Percentiles rank a stretch among this genome's conserved stretches.
These are phyloP conservation scores for Penicillium nordicum DNA, from an alignment of 2,329 filamentous ascomycete genomes.

Conservation along the genomic window DNA sequence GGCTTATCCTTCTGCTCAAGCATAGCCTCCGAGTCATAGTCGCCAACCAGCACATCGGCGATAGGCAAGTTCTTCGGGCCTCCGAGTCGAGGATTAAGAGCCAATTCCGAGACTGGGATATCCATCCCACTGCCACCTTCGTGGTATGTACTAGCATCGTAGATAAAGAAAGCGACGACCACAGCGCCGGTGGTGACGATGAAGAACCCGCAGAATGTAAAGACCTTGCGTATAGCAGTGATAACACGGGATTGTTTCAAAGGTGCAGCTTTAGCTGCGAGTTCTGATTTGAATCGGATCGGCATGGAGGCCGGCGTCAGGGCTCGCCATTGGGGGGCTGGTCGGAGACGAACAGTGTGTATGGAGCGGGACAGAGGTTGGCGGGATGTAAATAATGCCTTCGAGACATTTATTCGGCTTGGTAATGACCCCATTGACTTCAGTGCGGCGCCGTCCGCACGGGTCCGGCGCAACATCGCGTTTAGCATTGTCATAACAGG, in stretches of 20 bases:
- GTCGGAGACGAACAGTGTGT: slow-evolving; percentile 22
- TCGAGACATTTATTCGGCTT: slow-evolving; percentile 20
- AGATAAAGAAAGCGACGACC: slow-evolving; percentile 83
- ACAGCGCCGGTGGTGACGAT: slow-evolving; percentile 66
- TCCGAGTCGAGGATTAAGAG: slow-evolving; percentile 74
- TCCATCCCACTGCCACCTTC: slow-evolving; percentile 65
- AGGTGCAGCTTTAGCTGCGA: slow-evolving; percentile 20
- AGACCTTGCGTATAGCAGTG: slow-evolving; percentile 63
- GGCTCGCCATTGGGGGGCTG: slow-evolving; percentile 19
- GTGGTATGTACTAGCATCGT: slow-evolving; percentile 88
- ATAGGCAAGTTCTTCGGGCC: slow-evolving; percentile 96
- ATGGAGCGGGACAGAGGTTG: slow-evolving; percentile 19
- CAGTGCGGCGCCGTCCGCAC: slow-evolving; percentile 27
- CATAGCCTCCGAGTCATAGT: slow-evolving; percentile 73
- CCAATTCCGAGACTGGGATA: slow-evolving; percentile 78
- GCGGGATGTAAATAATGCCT: slow-evolving; percentile 7
- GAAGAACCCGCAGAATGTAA: slow-evolving; percentile 72
- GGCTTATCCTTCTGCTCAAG: slow-evolving; percentile 78
- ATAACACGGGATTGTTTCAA: slow-evolving; percentile 33
- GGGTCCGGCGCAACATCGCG: slow-evolving; percentile 32
- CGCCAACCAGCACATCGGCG: slow-evolving; percentile 80
- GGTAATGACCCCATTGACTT: slow-evolving; percentile 26
- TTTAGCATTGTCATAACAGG: slow-evolving; percentile 25
- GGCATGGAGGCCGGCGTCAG: slow-evolving; percentile 22
- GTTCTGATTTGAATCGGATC: slow-evolving; percentile 34